Percentiles rank a stretch among this genome's conserved stretches.
phyloP scores from a whole-genome alignment of 805 yeast genomes.

The Metschnikowia santaceciliae region DNA sequence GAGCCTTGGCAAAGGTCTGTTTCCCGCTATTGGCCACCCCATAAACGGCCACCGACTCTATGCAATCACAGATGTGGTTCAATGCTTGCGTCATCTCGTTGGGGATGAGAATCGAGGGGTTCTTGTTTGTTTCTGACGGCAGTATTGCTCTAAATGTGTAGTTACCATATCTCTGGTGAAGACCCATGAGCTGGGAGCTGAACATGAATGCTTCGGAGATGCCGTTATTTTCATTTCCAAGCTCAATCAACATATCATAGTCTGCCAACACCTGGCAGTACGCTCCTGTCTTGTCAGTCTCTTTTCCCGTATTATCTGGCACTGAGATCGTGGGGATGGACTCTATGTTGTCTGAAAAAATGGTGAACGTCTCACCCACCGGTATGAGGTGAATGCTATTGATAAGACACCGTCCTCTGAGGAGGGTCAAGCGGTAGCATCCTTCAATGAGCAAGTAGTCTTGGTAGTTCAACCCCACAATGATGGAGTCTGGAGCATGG shows the following conservation, averaged over 20 bases:
- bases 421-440: slow-evolving; percentile 40
- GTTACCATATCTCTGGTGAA: slow-evolving; percentile 15
- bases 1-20: slow-evolving; percentile 58
- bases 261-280: slow-evolving; percentile 24
- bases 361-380: slow-evolving; percentile 22
- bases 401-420: slow-evolving; percentile 44
- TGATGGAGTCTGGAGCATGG: slow-evolving; percentile 10
- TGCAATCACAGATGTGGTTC: slow-evolving; percentile 9
- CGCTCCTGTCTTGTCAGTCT: slow-evolving; percentile 16
- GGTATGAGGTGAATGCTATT: slow-evolving; percentile 35
- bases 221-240: slow-evolving; percentile 40
- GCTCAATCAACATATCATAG: slow-evolving; percentile 40
- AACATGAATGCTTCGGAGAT: slow-evolving; percentile 41
- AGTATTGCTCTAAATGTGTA: slow-evolving; percentile 13
- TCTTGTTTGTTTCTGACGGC: not conserved
- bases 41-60: slow-evolving; percentile 37
- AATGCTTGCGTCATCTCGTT: slow-evolving; percentile 3
- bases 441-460: slow-evolving; percentile 48
- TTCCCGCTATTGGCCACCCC: slow-evolving; percentile 82
- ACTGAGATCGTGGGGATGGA: slow-evolving; percentile 44
- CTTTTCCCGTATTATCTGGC: slow-evolving; percentile 29
- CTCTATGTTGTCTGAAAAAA: slow-evolving; percentile 33
- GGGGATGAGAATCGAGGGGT: slow-evolving; percentile 7
- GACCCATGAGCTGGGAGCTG: slow-evolving; percentile 43
- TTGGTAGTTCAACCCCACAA: slow-evolving; percentile 39